These are phyloP conservation scores for Paraleonurus japonicus DNA, from an alignment of 257 asterid species.

Conservation along the genomic window DNA sequence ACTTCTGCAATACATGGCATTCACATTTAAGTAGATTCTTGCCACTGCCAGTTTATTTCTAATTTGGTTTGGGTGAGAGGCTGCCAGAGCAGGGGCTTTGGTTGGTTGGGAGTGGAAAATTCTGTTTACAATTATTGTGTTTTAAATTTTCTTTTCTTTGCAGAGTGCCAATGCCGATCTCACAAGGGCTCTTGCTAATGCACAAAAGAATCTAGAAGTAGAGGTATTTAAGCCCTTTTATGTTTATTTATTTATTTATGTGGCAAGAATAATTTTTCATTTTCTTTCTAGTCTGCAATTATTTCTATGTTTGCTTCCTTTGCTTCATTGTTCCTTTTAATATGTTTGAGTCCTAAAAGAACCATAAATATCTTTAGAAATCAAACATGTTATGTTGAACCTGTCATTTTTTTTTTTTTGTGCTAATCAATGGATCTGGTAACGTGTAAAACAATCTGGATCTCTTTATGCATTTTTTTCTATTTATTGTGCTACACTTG, in stretches of 20 bases:
- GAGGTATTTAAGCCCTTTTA: constrained; percentile 56
- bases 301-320: not conserved
- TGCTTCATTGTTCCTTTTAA: not conserved
- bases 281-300: constrained; percentile 15
- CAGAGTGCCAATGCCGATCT: constrained; percentile 91
- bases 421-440: not conserved
- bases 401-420: not conserved
- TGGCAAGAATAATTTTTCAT: constrained; percentile 9
- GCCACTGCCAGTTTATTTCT: not conserved
- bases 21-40: constrained; percentile 12
- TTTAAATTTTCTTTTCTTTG: constrained; percentile 27
- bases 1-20: constrained; percentile 1
- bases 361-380: constrained; percentile 21
- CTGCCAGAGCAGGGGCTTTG: not conserved
- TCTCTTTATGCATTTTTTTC: not conserved
- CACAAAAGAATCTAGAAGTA: constrained; percentile 72
- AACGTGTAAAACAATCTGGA: not conserved
- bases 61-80: constrained; percentile 7
- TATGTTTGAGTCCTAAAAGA: constrained; percentile 11
- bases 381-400: constrained; percentile 18
- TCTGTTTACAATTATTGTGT: constrained; percentile 1
- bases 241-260: constrained; percentile 5
- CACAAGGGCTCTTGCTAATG: constrained; percentile 75
- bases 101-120: constrained; percentile 1
- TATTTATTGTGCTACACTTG: not conserved